Evolutionary conservation across 805 yeast genomes (phyloP), one percentile per base, ranked within the genome.

Genomic region (Deakozyma indianensis): DNA sequence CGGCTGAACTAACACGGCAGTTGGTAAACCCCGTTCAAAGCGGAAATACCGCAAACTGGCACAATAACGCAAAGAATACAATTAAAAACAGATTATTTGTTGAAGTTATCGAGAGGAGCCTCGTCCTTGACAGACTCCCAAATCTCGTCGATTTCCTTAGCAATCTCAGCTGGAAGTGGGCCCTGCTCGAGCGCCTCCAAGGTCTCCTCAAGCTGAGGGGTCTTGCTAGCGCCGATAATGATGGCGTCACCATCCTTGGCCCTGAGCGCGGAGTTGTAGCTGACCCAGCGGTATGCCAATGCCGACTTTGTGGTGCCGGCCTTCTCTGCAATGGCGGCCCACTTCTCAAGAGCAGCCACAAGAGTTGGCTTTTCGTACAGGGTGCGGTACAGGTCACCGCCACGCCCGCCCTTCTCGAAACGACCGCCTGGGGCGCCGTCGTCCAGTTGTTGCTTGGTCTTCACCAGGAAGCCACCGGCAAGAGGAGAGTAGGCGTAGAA

Each of bases 401-500:
- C 23, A 7, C 14, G 7, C 9, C 40, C 22, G 21, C 28, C 28
- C 20, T 32, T 40, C 24, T 52, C 44, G 27, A 55, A 55, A 23
- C 59, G 51, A 14, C 11, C 14, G n/a, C 56, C 57, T 22, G 20
- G 40, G 9, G 35, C 48, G 25, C 49, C 47, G 24, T 45, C 45
- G 18, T 25, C 42, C 27, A 51, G 45, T 18, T 49, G 43, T 16
- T 49, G 22, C 20, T 47, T 44, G 23, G 52, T 43, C 42, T 45
- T 49, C 22, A 44, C 54, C 45, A 55, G 45, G 38, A 55, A 53
- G 1, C 57, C 57, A 21, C 59, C 59, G 2, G 56, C 59, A 7
- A 53, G 51, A 14, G 55, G 55, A 16, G 57, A 54, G 42, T 53
- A 57, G 16, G 59, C 61, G 46, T 52, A 54, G 41, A 56, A 57